Evolutionary conservation across 1,284 basidiomycete species (phyloP), one percentile per base, ranked within the genome.

Genomic region (Cryptococcus sp.): DNA sequence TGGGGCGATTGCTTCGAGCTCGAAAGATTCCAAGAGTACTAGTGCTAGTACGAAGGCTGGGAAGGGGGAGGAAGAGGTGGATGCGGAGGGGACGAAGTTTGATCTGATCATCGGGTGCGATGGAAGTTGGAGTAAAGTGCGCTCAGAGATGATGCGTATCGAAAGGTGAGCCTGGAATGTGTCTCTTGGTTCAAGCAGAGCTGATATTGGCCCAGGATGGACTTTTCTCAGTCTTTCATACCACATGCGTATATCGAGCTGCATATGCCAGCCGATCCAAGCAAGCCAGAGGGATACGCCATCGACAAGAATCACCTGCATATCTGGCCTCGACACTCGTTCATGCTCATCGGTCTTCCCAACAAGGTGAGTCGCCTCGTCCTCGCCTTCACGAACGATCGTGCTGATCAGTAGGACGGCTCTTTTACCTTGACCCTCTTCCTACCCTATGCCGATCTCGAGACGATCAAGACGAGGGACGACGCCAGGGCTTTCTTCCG

Each of bases 321-420:
- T 77, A 97, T 98, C 68, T 98, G 94, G 94, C 95, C 94, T 51
- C 84, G 92, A 66, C 88, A 93, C 73, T 87, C 89, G 44, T 97
- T 97, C 78, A 98, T 98, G 94, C 81, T 98, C 63, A 97, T 98
- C 65, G 95, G 91, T 18, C 82, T 98, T 45, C 91, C 94, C 56
- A 98, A 97, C 78, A 85, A 88, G 79, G 91, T 92, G 74, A 68
- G 68, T 46, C 24, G 10, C 23, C 12, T 7, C 28, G 28, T 7
- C 14, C 28, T 31, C 9, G 28, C 21, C 23, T 9, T 28, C 25
- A 21, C 21, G 35, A 44, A 14, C 18, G 19, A 10, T 28, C 24
- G 26, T 9, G 11, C 25, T 37, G 41, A 43, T 54, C 25, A 12
- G 3, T 50, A 74, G 68, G 76, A 77, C 56, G 66, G 72, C 33